Conservation (phyloP, 306 rosid genomes). For the Begonia loranthoides region DNA sequence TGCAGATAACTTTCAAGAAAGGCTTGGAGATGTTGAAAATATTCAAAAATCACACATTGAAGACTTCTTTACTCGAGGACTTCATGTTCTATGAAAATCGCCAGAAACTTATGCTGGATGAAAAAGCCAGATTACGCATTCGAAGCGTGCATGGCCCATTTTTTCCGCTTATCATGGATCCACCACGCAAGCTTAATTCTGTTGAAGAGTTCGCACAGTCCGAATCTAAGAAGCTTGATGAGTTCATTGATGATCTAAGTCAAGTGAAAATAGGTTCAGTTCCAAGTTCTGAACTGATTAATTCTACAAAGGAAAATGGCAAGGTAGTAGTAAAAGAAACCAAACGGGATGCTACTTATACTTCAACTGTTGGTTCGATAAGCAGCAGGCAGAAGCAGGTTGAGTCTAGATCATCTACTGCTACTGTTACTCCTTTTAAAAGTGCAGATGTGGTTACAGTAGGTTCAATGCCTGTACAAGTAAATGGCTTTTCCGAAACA, state of each 20-base stretch:
- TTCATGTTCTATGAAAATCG: conserved; percentile 82
- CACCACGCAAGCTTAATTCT: conserved; percentile 43
- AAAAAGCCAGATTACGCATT: conserved; percentile 48
- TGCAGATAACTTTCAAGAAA: conserved; percentile 57
- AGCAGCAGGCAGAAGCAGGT: conserved; percentile 31
- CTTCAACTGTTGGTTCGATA: conserved; percentile 55
- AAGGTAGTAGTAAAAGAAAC: conserved; percentile 5
- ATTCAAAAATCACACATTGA: conserved; percentile 55
- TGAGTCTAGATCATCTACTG: conserved; percentile 18
- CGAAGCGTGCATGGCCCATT: conserved; percentile 36
- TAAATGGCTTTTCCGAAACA: conserved; percentile 28
- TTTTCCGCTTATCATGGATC: conserved; percentile 30
- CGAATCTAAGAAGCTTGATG: conserved; percentile 14
- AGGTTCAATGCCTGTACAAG: conserved; percentile 65
- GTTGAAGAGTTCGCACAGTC: conserved; percentile 23
- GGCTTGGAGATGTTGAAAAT: conserved; percentile 80
- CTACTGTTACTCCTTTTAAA: background rate
- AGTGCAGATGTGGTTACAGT: conserved; percentile 41
- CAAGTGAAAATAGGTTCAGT: conserved; percentile 12
- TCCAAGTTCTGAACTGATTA: conserved; percentile 23
- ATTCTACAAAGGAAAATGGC: conserved; percentile 20
- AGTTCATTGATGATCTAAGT: conserved; percentile 22
- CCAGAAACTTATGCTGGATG: conserved; percentile 79
- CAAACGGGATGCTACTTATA: conserved; percentile 24
- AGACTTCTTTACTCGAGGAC: conserved; percentile 86